phyloP scores from a whole-genome alignment of 768 basidiomycete genomes.

The Leccinum imitatum region DNA sequence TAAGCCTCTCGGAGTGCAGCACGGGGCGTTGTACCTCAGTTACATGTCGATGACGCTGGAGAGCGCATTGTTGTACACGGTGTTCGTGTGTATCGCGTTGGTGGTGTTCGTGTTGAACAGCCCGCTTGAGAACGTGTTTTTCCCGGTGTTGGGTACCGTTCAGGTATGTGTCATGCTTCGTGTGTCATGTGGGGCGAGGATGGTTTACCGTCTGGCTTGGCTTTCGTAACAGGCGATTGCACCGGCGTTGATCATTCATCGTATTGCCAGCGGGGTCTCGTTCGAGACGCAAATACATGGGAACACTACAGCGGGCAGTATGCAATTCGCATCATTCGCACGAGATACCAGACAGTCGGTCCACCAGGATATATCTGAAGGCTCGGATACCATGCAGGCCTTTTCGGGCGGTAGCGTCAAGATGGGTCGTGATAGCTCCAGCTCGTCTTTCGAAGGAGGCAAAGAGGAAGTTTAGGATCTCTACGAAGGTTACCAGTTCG shows the following conservation, averaged over 20 bases:
- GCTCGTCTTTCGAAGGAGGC: conserved; percentile 13
- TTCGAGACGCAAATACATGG: conserved; percentile 17
- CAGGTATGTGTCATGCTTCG: conserved; percentile 13
- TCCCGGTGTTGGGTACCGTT: conserved; percentile 21
- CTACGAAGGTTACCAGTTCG: neutral
- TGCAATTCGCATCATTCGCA: conserved; percentile 13
- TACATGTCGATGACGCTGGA: conserved; percentile 30
- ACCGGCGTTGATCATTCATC: conserved; percentile 21
- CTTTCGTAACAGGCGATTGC: conserved; percentile 13
- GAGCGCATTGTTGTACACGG: conserved; percentile 21
- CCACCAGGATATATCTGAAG: conserved; percentile 1
- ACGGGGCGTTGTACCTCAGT: conserved; percentile 20
- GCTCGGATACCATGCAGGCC: conserved; percentile 12
- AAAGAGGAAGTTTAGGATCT: conserved; percentile 8
- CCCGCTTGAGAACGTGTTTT: conserved; percentile 24
- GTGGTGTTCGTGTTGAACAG: conserved; percentile 19
- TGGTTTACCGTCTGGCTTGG: neutral
- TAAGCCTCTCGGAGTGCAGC: conserved; percentile 7
- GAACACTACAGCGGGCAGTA: neutral
- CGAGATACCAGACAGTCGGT: neutral
- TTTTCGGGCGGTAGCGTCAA: conserved; percentile 4
- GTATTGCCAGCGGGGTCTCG: conserved; percentile 21
- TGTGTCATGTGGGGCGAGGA: neutral
- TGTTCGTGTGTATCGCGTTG: conserved; percentile 12
- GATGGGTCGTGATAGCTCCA: conserved; percentile 2